Evolutionary conservation across 495 filamentous ascomycete species (phyloP), one percentile per base, ranked within the genome.

Genomic region (Cetradonia linearis): DNA sequence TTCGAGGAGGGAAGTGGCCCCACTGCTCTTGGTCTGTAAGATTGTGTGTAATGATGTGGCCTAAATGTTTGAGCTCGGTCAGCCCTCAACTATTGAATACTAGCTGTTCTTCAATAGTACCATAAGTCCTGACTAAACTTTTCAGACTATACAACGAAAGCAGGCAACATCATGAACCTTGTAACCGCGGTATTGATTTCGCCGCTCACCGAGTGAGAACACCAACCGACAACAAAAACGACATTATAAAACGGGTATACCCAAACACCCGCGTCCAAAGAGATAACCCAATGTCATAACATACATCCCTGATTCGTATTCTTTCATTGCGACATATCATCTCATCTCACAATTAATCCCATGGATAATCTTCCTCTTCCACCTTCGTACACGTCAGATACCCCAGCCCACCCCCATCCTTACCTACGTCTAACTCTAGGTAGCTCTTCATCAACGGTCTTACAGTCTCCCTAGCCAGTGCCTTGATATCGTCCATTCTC

Each of bases 351-450:
- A 13, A n/a, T 65, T 62, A 68, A 59, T 81, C 71, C 89, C 89
- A 93, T n/a, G 87, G 87, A 59, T 88, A 78, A 72, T 95, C 90
- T 50, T 78, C 74, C 66, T 88, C 86, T 66, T 84, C 82, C 11
- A 95, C 78, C 64, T 78, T 80, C 53, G 85, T 87, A 71, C 90
- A 95, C 1, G 87, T 89, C 67, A 95, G 71, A 77, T 94, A 95
- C 3, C 77, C 71, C 9, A 70, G 63, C 30, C 65, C 63, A 11
- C 66, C 63, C 7, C 56, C 68, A 47, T 73, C 70, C 38, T 72
- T 68, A 47, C 79, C 80, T 49, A 83, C 58, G 69, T 95, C 89
- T 55, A 91, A 70, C 69, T 93, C 89, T 23, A 92, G 75, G 55
- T 84, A 88, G 66, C 85, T 89, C 30, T 86, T 81, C 87, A 92